phyloP scores from a whole-genome alignment of 129 eudicot species.

The Pulicaria dysenterica region DNA sequence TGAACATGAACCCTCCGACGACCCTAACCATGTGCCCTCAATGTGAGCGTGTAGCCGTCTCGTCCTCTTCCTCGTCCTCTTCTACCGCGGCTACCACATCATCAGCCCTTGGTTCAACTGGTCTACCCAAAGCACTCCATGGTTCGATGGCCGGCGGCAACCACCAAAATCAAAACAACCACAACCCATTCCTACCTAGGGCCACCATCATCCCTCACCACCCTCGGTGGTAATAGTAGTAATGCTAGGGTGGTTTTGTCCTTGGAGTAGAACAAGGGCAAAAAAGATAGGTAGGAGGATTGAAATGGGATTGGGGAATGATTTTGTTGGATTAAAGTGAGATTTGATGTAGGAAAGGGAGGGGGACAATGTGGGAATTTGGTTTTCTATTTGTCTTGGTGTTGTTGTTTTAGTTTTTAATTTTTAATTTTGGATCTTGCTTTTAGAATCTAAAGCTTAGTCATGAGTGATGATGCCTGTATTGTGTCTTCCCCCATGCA shows the following conservation, averaged over 20 bases:
- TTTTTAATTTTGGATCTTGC: slow-evolving; percentile 35
- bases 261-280: slow-evolving; percentile 1
- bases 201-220: slow-evolving; percentile 51
- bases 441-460: slow-evolving; percentile 43
- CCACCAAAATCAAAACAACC: slow-evolving; percentile 43
- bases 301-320: slow-evolving; percentile 37
- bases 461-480: slow-evolving; percentile 39
- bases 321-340: slow-evolving; percentile 42
- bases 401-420: slow-evolving; percentile 20
- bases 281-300: background rate
- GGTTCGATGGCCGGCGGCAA: slow-evolving; percentile 24
- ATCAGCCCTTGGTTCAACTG: slow-evolving; percentile 23
- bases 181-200: slow-evolving; percentile 51
- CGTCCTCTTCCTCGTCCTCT: slow-evolving; percentile 48
- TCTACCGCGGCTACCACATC: slow-evolving; percentile 36
- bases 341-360: slow-evolving; percentile 48
- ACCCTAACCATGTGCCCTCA: slow-evolving; percentile 89
- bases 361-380: slow-evolving; percentile 40
- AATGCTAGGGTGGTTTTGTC: background rate
- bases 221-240: slow-evolving; percentile 36
- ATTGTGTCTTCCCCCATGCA: slow-evolving; percentile 47
- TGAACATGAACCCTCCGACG: slow-evolving; percentile 80
- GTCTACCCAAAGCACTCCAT: slow-evolving; percentile 30
- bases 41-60: slow-evolving; percentile 68
- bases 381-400: slow-evolving; percentile 35